phyloP scores from a whole-genome alignment of 257 asterid genomes.

The Petunia secreta region DNA sequence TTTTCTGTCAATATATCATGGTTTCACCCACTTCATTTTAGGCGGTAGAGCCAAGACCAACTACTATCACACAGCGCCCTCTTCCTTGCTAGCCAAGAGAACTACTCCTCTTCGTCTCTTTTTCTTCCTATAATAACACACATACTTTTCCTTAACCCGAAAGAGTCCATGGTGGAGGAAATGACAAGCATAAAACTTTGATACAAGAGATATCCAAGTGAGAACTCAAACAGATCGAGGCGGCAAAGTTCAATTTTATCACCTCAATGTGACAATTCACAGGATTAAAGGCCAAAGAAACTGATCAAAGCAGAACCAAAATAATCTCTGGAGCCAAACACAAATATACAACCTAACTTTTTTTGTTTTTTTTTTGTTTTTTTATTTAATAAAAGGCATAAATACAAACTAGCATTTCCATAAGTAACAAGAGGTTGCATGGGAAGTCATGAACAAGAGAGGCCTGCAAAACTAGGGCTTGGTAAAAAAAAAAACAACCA shows the following conservation, averaged over 20 bases:
- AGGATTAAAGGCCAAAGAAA: not conserved
- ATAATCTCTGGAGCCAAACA: not conserved
- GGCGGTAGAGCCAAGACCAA: no score
- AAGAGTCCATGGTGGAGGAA: not conserved
- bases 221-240: not conserved
- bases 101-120: no score
- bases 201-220: not conserved
- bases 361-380: not conserved
- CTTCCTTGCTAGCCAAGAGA: no score
- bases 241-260: not conserved
- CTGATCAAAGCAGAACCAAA: not conserved
- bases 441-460: constrained; percentile 47
- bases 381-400: not conserved
- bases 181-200: not conserved
- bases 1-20: no score
- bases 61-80: no score
- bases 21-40: no score
- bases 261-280: not conserved
- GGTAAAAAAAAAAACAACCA: constrained; percentile 61
- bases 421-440: constrained; percentile 34
- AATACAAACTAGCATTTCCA: constrained; percentile 17
- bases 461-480: constrained; percentile 75
- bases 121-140: not conserved
- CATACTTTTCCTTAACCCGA: not conserved
- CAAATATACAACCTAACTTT: constrained; percentile 28